Evolutionary conservation across 108 stramenopile species (phyloP), one percentile per base, ranked within the genome.

Genomic region (Cafeteria roenbergensis): DNA sequence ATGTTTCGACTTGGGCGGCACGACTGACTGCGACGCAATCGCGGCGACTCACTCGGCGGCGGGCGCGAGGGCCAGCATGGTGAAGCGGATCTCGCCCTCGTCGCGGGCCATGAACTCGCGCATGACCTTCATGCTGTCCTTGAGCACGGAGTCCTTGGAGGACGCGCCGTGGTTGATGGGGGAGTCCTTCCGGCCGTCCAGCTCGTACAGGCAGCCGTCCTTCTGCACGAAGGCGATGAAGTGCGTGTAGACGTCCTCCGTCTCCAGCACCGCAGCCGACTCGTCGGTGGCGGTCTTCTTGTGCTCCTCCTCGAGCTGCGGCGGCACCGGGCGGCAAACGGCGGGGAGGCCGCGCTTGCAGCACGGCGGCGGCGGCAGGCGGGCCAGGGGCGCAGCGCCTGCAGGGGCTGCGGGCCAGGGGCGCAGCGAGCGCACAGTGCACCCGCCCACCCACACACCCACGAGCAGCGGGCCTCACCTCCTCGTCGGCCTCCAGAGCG

Each of bases 51-150:
- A 48, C 42, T 62, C 61, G 26, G 17, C 6, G 38, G 12, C n/a
- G 29, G 82, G 74, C 21, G 82, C 88, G 26, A 89, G 67, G 12
- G 84, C 84, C 31, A 84, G 48, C 29, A 87, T 87, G 21, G 85
- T 85, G 71, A 87, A 87, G 36, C 84, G 56, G 60, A 84, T 57
- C 64, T 87, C 84, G 26, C 62, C 70, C 0, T 78, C 79, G 75
- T 87, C 83, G 12, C 72, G 71, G 42, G 77, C 66, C 85, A 89
- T 89, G 58, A 80, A 82, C 27, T 77, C 67, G 48, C 73, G 25
- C 1, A 87, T 73, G 17, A 82, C 76, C 20, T 52, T 52, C 42
- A 72, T 75, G 3, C 84, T 76, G 73, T 86, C 84, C 24, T 64
- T 63, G 52, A 87, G 67, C 0, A 86, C 65, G 2, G 78, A 73